Base-by-base conservation (phyloP, 1,284 basidiomycete genomes). In the Papiliotrema laurentii region DNA sequence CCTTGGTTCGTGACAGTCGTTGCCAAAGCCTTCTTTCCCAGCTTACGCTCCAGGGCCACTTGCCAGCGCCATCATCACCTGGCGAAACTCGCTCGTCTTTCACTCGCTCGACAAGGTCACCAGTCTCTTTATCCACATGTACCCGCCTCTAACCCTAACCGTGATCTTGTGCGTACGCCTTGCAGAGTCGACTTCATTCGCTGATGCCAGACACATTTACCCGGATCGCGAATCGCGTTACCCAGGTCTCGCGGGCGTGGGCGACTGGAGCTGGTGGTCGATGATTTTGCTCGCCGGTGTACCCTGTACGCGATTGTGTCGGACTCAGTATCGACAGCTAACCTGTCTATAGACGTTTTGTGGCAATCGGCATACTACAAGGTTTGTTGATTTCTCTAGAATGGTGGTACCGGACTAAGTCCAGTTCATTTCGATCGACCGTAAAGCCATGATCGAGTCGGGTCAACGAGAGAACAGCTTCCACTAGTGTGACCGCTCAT, bases 11-110 rank as follows among this genome's bases (percentile, higher is more conserved):
- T 10, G 24, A 2, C 14, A 9, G 33, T 30, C 28, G 33, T 22
- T n/a, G 14, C 30, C n/a, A 42, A 33, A 28, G 40, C 24, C 9
- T 5, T 46, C n/a, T n/a, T n/a, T n/a, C n/a, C 65, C 24, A 26
- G 22, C 31, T 38, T 25, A 43, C 40, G 45, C 10, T 63, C 47
- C 54, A 76, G 78, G 92, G 0, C 84, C 88, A 0, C 80, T 97
- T 30, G 93, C 89, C 0, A 90, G 87, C 55, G 89, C 90, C 0
- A 89, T 97, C 39, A 89, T 94, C 59, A 96, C 93, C 3, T 97
- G 92, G 92, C 80, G 93, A 53, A 97, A 97, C 66, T 90, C 71
- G 26, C 81, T 93, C n/a, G 92, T 96, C 5, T 96, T 96, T 74
- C 92, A 96, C 67, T 90, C 92, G 61, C 80, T 83, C 49, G 92